These are phyloP conservation scores for Tricholoma saponaceum DNA, from an alignment of 768 basidiomycete genomes.

Conservation along the genomic window DNA sequence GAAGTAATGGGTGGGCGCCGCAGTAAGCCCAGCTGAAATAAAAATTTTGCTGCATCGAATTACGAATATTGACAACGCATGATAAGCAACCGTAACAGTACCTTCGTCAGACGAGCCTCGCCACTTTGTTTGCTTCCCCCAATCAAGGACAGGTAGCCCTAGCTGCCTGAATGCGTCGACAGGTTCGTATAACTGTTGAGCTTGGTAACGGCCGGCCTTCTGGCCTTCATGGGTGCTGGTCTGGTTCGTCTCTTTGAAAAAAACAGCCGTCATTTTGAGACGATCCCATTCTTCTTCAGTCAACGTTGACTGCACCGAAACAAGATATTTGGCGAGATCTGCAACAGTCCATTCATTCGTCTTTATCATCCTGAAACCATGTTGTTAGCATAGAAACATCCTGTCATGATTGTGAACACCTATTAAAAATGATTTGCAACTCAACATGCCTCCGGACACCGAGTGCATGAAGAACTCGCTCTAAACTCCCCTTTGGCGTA, in stretches of 20 bases:
- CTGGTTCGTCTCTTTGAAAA: slow-evolving; percentile 50
- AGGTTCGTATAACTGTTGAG: slow-evolving; percentile 85
- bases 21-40: slow-evolving; percentile 67
- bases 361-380: slow-evolving; percentile 68
- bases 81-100: slow-evolving; percentile 21
- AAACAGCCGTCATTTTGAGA: slow-evolving; percentile 69
- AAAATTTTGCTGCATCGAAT: slow-evolving; percentile 61
- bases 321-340: slow-evolving; percentile 84
- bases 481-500: slow-evolving; percentile 62
- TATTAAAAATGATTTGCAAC: slow-evolving; percentile 87
- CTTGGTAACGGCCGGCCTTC: slow-evolving; percentile 50
- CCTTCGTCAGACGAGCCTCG: slow-evolving; percentile 82
- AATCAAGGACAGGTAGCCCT: slow-evolving; percentile 80
- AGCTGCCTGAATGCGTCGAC: slow-evolving; percentile 64
- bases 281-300: slow-evolving; percentile 44
- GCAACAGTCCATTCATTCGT: slow-evolving; percentile 87
- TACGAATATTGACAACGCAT: background rate
- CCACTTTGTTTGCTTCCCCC: slow-evolving; percentile 82
- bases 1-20: slow-evolving; percentile 64
- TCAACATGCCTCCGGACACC: slow-evolving; percentile 93
- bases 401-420: slow-evolving; percentile 37
- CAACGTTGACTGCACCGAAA: slow-evolving; percentile 64
- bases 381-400: background rate
- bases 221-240: slow-evolving; percentile 15
- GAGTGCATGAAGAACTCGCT: slow-evolving; percentile 64